These are phyloP conservation scores for Diddensiella caesifluorescens DNA, from an alignment of 805 yeast genomes.

Conservation along the genomic window DNA sequence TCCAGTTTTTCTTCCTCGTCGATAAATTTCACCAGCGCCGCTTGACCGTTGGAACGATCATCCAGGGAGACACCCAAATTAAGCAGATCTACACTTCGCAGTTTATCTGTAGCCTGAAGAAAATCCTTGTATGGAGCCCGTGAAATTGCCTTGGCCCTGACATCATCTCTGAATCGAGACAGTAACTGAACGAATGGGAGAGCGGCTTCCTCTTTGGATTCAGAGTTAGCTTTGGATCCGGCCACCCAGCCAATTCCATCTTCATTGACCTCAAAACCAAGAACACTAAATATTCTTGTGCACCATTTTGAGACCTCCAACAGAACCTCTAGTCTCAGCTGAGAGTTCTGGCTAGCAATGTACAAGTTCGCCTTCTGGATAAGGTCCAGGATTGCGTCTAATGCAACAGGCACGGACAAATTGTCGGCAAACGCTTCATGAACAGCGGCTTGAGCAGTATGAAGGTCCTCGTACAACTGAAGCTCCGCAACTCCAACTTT, in stretches of 20 bases:
- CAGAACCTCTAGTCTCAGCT: constrained; percentile 60
- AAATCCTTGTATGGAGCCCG: constrained; percentile 47
- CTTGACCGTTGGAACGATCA: constrained; percentile 71
- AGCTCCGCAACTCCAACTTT: constrained; percentile 54
- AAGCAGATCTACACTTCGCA: constrained; percentile 68
- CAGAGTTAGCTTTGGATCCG: constrained; percentile 31
- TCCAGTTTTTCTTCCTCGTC: constrained; percentile 64
- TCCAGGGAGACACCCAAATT: constrained; percentile 79
- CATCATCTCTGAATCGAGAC: constrained; percentile 74
- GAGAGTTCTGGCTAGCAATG: constrained; percentile 47
- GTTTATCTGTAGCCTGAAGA: constrained; percentile 63
- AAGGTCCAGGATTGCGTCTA: constrained; percentile 60
- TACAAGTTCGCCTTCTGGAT: constrained; percentile 70
- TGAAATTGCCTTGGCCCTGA: constrained; percentile 69
- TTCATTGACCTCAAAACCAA: constrained; percentile 70
- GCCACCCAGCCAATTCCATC: constrained; percentile 77
- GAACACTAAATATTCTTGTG: constrained; percentile 58
- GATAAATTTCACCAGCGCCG: constrained; percentile 81
- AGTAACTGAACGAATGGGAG: constrained; percentile 77
- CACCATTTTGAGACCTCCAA: constrained; percentile 61
- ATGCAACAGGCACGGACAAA: constrained; percentile 69
- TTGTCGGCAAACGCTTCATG: constrained; percentile 86
- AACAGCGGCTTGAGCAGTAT: constrained; percentile 49
- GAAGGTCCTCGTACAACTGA: constrained; percentile 46
- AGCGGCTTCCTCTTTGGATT: constrained; percentile 54